Evolutionary conservation across 169 alveolate genomes (phyloP).

Genomic region (Plasmodium knowlesi): DNA sequence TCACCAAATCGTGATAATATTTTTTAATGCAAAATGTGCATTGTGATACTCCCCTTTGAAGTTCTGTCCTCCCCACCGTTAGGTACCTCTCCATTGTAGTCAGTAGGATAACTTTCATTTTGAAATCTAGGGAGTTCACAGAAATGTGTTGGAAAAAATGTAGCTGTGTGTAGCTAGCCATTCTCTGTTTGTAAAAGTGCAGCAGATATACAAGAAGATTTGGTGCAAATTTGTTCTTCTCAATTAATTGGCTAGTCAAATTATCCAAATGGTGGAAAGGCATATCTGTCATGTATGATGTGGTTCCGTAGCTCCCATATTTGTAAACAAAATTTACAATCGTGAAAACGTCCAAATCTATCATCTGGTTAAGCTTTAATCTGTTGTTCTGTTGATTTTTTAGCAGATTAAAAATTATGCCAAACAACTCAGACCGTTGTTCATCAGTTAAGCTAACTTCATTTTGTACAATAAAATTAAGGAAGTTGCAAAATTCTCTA

Average conservation of each 20-base stretch:
- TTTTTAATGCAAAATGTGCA: neutral
- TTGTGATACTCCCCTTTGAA: neutral
- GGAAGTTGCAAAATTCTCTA: slow-evolving; percentile 70
- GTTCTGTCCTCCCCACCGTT: neutral
- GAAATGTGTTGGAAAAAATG: slow-evolving; percentile 14
- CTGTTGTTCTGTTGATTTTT: slow-evolving; percentile 1
- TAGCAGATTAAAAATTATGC: neutral
- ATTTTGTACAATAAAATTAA: slow-evolving; percentile 64
- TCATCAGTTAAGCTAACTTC: slow-evolving; percentile 20
- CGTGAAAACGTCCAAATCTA: slow-evolving; percentile 68
- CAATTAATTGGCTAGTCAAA: slow-evolving; percentile 10
- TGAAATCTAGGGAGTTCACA: slow-evolving; percentile 13
- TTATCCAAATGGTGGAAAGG: slow-evolving; percentile 16
- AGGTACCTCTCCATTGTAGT: slow-evolving; percentile 39
- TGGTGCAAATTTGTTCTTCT: slow-evolving; percentile 37
- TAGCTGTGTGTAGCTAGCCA: neutral
- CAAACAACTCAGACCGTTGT: neutral
- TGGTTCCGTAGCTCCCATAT: neutral
- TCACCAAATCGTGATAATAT: slow-evolving; percentile 44
- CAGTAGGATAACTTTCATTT: slow-evolving; percentile 72
- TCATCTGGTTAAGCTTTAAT: slow-evolving; percentile 19
- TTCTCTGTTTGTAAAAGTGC: slow-evolving; percentile 42
- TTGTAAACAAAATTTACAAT: slow-evolving; percentile 46
- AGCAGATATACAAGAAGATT: slow-evolving; percentile 37
- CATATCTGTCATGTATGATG: neutral